These are phyloP conservation scores for Leucocoprinus leucothites DNA, from an alignment of 768 basidiomycete genomes.

Conservation along the genomic window DNA sequence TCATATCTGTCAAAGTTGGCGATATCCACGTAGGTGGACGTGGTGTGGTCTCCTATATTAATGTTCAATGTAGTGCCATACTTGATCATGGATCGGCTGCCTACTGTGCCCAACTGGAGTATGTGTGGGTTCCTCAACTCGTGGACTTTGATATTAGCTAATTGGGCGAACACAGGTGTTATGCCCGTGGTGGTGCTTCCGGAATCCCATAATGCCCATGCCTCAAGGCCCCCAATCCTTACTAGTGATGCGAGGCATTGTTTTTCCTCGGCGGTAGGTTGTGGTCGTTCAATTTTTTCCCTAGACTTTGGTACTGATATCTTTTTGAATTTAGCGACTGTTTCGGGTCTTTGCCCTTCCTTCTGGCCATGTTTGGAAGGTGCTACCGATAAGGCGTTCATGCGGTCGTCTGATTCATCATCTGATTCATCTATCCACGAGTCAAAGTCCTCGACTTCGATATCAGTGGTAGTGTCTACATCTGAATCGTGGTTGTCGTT, in stretches of 20 bases:
- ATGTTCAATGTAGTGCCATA: not conserved
- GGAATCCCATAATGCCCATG: not conserved
- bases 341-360: too few relatives aligned
- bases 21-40: conserved; percentile 26
- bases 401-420: too few relatives aligned
- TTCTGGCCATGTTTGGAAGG: too few relatives aligned
- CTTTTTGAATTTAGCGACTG: not conserved
- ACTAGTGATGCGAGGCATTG: not conserved
- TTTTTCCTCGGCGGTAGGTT: not conserved
- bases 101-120: not conserved
- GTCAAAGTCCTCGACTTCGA: too few relatives aligned
- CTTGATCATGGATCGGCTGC: not conserved
- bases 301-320: too few relatives aligned
- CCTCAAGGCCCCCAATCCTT: not conserved
- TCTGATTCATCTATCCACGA: too few relatives aligned
- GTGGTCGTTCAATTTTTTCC: not conserved
- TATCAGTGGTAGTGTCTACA: too few relatives aligned
- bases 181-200: not conserved
- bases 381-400: too few relatives aligned
- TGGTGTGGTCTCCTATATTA: not conserved
- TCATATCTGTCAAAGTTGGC: conserved; percentile 35
- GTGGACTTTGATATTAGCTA: not conserved
- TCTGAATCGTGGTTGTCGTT: too few relatives aligned
- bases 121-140: not conserved
- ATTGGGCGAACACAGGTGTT: not conserved